Percentiles rank a stretch among this genome's conserved stretches.
These are phyloP conservation scores for Xylariaceae sp. DNA, from an alignment of 2,329 filamentous ascomycete species.

Conservation along the genomic window DNA sequence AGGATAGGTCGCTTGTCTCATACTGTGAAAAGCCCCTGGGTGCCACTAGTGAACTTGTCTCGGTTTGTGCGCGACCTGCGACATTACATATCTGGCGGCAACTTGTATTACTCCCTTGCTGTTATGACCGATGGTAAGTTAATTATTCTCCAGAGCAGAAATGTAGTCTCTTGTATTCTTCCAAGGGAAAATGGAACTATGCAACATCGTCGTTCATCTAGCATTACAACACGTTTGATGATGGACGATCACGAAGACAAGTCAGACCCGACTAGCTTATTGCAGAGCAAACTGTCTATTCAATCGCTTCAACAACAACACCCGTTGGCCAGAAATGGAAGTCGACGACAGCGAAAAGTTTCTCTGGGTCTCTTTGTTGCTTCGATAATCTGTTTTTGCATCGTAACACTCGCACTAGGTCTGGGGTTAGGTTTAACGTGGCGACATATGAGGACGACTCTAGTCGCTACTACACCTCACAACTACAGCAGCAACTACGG, in stretches of 20 bases:
- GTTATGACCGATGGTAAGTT: neutral
- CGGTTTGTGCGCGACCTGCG: constrained; percentile 18
- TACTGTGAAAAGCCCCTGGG: neutral
- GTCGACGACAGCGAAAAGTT: constrained; percentile 13
- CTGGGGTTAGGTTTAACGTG: constrained; percentile 24
- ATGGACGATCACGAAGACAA: constrained; percentile 17
- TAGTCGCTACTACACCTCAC: neutral
- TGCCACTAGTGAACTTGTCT: constrained; percentile 8
- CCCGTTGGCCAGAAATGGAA: constrained; percentile 6
- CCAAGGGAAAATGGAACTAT: constrained; percentile 9
- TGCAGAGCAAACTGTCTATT: constrained; percentile 11
- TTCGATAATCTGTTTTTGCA: constrained; percentile 18
- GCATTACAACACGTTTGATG: constrained; percentile 22
- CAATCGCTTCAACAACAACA: constrained; percentile 6
- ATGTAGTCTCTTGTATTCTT: neutral
- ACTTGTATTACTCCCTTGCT: constrained; percentile 18
- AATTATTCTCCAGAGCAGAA: neutral
- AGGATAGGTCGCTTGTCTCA: neutral
- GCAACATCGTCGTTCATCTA: constrained; percentile 22
- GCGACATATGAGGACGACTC: constrained; percentile 9
- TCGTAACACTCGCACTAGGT: constrained; percentile 20
- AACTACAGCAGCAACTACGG: constrained; percentile 23
- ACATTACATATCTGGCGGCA: constrained; percentile 21
- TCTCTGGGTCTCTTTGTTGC: constrained; percentile 22
- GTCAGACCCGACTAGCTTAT: constrained; percentile 5